Evolutionary conservation across 257 asterid species (phyloP).

Genomic region (Solanum ossicruentum): DNA sequence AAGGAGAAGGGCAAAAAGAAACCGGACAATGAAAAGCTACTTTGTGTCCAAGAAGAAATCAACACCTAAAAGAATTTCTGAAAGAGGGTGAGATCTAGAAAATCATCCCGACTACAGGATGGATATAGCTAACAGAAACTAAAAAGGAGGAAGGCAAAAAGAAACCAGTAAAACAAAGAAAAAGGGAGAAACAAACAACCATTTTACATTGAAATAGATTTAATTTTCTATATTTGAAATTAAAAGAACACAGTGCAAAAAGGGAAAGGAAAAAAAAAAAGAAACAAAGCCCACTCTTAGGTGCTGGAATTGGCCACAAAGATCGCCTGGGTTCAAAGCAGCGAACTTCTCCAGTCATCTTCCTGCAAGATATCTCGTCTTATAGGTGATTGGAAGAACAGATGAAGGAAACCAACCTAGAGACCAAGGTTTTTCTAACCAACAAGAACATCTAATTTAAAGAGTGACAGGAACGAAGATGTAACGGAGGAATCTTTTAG

Average conservation of each 20-base stretch:
- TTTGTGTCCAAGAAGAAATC: background rate
- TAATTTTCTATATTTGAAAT: background rate
- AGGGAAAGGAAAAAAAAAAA: background rate
- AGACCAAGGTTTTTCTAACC: background rate
- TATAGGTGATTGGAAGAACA: background rate
- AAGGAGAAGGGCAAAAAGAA: background rate
- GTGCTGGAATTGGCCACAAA: background rate
- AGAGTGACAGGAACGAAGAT: background rate
- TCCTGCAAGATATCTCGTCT: background rate
- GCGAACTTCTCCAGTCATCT: background rate
- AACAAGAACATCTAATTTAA: background rate
- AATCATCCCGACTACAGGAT: background rate
- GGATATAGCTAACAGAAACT: background rate
- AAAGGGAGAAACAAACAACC: background rate
- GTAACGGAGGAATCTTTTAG: background rate
- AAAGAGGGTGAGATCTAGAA: background rate
- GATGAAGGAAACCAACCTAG: background rate
- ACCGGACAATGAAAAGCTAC: background rate
- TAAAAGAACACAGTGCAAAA: background rate
- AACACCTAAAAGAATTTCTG: background rate
- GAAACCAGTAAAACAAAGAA: background rate
- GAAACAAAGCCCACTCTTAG: background rate
- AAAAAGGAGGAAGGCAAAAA: background rate
- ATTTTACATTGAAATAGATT: background rate
- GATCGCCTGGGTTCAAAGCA: background rate